Base-by-base conservation (phyloP, 2,329 filamentous ascomycete species). In the Fonsecaea multimorphosa region DNA sequence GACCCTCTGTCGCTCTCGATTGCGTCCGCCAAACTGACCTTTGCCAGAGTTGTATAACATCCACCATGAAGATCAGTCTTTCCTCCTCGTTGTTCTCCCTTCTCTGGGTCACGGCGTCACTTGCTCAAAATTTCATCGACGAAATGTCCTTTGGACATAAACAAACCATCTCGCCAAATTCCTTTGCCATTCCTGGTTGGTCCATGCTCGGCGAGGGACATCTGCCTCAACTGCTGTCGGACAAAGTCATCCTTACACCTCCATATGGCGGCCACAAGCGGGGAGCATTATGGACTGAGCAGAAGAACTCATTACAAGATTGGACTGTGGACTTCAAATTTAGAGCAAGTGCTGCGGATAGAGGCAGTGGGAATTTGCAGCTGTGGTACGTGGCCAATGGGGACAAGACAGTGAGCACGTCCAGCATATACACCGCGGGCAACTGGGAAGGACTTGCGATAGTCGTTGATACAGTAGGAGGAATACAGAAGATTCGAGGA, bases 401-500 rank as follows among this genome's bases (percentile, higher is more conserved):
- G 34, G 80, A 86, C 71, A 79, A 84, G 66, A 82, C 83, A 32
- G 82, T 96, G 62, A 89, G 88, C 62, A 85, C 88, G 27, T 85
- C 87, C 70, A 96, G 91, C 78, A 87, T 97, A 72, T 97, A 97
- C 80, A 95, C 91, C 0, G 89, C 90, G 9, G 87, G 87, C 61
- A 87, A 86, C 72, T 99, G 97, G 73, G 94, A 98, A 73, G 95
- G 95, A n/a, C 81, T 99, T 71, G 93, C 87, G 36, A 81, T 99
- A 64, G 89, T 96, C 27, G 79, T 99, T 61, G 94, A 98, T 79
- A 89, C 91, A 68, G 90, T 95, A 74, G 90, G 91, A 61, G 90
- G 92, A 71, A 82, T 82, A 64, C 84, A 88, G 58, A 95, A 95
- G 71, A 84, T 99, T 70, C 87, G 95, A 65, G 95, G 91, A 19